These are phyloP conservation scores for Glebionis coronaria DNA, from an alignment of 129 eudicot species.

Conservation along the genomic window DNA sequence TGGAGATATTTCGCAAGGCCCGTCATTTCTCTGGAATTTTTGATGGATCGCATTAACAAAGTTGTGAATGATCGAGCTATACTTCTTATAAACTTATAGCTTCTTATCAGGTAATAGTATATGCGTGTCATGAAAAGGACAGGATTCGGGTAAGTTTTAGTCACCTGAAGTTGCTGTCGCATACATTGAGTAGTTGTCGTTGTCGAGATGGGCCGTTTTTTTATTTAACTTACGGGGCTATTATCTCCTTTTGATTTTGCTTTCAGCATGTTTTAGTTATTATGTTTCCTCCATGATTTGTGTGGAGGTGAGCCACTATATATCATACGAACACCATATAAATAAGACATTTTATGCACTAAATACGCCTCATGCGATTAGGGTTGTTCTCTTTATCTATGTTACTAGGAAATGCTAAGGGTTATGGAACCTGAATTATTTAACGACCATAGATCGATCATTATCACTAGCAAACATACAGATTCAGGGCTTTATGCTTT, in stretches of 20 bases:
- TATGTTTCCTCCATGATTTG: not conserved
- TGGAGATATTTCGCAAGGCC: conserved; percentile 29
- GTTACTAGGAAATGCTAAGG: no score
- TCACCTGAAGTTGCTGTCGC: not conserved
- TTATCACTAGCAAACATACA: no score
- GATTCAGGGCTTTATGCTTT: no score
- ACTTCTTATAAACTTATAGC: no score
- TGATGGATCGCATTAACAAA: not conserved
- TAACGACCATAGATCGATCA: no score
- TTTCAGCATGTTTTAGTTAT: not conserved
- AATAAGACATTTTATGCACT: not conserved
- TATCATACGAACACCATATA: conserved; percentile 2
- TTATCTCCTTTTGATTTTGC: not conserved
- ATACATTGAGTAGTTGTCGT: not conserved
- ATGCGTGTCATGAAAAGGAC: not conserved
- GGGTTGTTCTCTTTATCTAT: no score
- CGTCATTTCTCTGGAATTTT: conserved; percentile 37
- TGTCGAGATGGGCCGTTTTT: not conserved
- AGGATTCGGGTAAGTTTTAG: not conserved
- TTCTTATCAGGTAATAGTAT: not conserved
- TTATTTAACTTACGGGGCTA: not conserved
- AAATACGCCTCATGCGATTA: not conserved
- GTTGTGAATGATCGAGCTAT: no score
- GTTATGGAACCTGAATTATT: no score
- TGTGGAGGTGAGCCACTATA: conserved; percentile 3